Evolutionary conservation across 2,329 filamentous ascomycete genomes (phyloP), one percentile per base, ranked within the genome.

Genomic region (Monosporascus ibericus): DNA sequence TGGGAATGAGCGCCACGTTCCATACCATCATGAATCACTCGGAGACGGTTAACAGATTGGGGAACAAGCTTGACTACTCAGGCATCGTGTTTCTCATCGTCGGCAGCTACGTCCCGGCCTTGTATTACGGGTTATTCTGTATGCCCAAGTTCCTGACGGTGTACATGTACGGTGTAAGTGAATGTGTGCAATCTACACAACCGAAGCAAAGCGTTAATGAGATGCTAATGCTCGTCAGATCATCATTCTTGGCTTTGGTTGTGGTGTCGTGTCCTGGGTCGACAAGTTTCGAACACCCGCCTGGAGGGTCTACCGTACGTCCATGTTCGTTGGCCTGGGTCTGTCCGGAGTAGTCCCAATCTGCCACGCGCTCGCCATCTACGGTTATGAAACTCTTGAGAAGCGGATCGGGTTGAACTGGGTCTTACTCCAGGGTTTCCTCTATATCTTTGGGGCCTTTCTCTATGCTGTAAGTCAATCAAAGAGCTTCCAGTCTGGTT

Each of bases 51-150:
- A 85, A 87, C 2, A 85, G 82, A 56, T 88, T 90, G 75, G 92
- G 92, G 11, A 97, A 97, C 68, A 90, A 95, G 69, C 74, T 97
- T 52, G 94, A 99, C 68, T 97, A 99, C 68, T 82, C 92, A 5
- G 94, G 94, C 6, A 99, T 99, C 61, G 89, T 97, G 30, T 82
- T 86, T 48, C 74, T 99, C 60, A 97, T 97, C 54, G 88, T 92
- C 60, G 94, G 94, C 6, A 92, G 87, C 67, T 96, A 92, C 65
- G 82, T 97, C 46, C 92, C 94, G 2, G 87, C 88, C 48, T 70
- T 99, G 54, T 94, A 90, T 69, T 96, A 95, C 69, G 91, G 87
- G 3, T 90, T 95, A 68, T 89, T 82, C 63, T 90, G 86, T 63
- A 74, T 85, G 57, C 81, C 84, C 3, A 63, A 68, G 7, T 68